Evolutionary conservation across 1,284 basidiomycete species (phyloP), one percentile per base, ranked within the genome.

Genomic region (Ustilago xerochloae): DNA sequence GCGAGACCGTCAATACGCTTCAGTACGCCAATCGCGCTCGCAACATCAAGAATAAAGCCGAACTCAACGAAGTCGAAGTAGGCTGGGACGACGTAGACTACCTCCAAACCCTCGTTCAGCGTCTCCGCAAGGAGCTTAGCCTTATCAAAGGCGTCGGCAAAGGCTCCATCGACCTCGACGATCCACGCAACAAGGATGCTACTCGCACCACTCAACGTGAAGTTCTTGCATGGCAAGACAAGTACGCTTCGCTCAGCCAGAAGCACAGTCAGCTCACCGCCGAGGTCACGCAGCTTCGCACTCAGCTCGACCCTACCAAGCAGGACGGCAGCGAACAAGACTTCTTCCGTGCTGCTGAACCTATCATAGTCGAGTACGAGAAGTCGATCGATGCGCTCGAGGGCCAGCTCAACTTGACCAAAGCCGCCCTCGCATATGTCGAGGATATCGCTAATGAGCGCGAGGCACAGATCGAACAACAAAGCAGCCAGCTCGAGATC

Each of bases 1-100:
- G 88, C 72, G 96, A 99, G 86, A 98, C 97, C 0, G 88, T 97
- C 77, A 97, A 97, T 85, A 99, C 96, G 7, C 89, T 99, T 81
- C 97, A 98, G 85, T 99, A 99, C 83, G 97, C 97, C 36, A 96
- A 97, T 75, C 92, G 97, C 28, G 97, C 96, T 1, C 88, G 95
- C 74, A 97, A 97, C 83, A 99, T 99, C 87, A 96, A 96, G 87
- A 99, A 99, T 82, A 88, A 91, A 50, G 94, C 93, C 2, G 90
- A 93, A 58, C 88, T 96, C 66, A 97, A 95, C 84, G 93, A 96
- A 85, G 91, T 91, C 78, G 97, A 99, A 85, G 93, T 94, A 52
- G 97, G 96, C 4, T 99, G 96, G 96, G 95, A 98, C 75, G 96
- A 99, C 84, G 87, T 99, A 4, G 95, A 97, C 81, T 95, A 97